These are phyloP conservation scores for Aspergillus texensis DNA, from an alignment of 2,329 filamentous ascomycete genomes.

Conservation along the genomic window DNA sequence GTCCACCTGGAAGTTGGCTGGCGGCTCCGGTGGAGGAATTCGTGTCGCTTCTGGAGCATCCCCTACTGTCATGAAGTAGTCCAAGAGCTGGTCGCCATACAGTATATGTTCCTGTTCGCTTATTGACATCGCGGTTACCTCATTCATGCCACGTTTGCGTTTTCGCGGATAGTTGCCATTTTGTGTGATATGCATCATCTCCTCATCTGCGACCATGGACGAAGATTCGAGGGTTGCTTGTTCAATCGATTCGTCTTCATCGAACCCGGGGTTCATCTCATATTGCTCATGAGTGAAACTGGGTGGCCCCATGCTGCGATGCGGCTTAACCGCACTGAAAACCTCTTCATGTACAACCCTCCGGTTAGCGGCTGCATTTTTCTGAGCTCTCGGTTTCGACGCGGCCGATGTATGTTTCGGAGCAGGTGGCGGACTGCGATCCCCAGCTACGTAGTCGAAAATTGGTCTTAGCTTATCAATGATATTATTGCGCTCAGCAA, in stretches of 20 bases:
- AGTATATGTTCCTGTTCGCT: conserved; percentile 83
- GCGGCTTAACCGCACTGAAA: conserved; percentile 35
- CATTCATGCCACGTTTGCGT: conserved; percentile 74
- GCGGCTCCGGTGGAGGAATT: conserved; percentile 70
- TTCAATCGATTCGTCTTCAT: conserved; percentile 80
- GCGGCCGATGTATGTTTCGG: conserved; percentile 78
- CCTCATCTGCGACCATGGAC: conserved; percentile 82
- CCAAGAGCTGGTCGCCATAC: conserved; percentile 89
- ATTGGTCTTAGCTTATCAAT: conserved; percentile 82
- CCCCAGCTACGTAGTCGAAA: conserved; percentile 84
- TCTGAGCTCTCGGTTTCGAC: conserved; percentile 78
- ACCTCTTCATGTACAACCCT: conserved; percentile 47
- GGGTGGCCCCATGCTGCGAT: conserved; percentile 39
- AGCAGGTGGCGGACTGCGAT: conserved; percentile 86
- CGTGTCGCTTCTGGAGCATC: conserved; percentile 68
- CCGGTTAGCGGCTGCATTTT: conserved; percentile 65
- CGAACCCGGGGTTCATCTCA: conserved; percentile 66
- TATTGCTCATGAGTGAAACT: conserved; percentile 62
- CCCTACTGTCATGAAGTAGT: conserved; percentile 90
- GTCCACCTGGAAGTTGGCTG: conserved; percentile 83
- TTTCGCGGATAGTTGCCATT: conserved; percentile 63
- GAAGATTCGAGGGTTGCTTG: conserved; percentile 81
- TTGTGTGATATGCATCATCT: conserved; percentile 71
- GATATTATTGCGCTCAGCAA: conserved; percentile 85
- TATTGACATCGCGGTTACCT: conserved; percentile 56